These are phyloP conservation scores for Pyrenophora tritici-repentis DNA, from an alignment of 2,329 filamentous ascomycete species.

Conservation along the genomic window DNA sequence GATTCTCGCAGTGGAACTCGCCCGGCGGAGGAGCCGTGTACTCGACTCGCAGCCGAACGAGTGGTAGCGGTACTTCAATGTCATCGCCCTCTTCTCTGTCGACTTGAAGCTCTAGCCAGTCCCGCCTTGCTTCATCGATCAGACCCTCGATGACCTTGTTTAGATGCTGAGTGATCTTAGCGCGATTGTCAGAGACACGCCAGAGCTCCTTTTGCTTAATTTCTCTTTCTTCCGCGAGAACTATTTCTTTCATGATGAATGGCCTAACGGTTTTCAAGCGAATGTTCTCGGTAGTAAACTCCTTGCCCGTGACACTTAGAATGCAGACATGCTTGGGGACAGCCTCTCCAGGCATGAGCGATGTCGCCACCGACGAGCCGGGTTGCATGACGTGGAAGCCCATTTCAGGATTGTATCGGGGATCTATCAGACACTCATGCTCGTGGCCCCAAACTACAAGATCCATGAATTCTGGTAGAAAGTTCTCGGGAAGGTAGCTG, in stretches of 20 bases:
- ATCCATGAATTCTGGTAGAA: constrained; percentile 88
- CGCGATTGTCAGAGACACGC: constrained; percentile 80
- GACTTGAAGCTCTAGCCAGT: constrained; percentile 78
- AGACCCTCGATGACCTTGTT: constrained; percentile 81
- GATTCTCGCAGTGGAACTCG: constrained; percentile 89
- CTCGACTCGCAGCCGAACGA: constrained; percentile 90
- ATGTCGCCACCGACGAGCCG: constrained; percentile 94
- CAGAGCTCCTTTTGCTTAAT: constrained; percentile 78
- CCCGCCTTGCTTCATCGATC: constrained; percentile 79
- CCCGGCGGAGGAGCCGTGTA: constrained; percentile 84
- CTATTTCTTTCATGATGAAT: constrained; percentile 84
- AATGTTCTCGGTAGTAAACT: constrained; percentile 80
- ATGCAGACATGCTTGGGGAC: constrained; percentile 90
- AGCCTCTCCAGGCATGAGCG: constrained; percentile 85
- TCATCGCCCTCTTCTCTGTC: constrained; percentile 59
- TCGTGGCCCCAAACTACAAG: constrained; percentile 97
- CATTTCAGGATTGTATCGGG: constrained; percentile 79
- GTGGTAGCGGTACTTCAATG: constrained; percentile 71
- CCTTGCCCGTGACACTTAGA: constrained; percentile 78
- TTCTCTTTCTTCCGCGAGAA: constrained; percentile 73
- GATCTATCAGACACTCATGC: constrained; percentile 92
- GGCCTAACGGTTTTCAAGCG: constrained; percentile 87
- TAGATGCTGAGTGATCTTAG: constrained; percentile 76
- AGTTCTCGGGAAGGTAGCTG: constrained; percentile 91
- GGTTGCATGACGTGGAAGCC: constrained; percentile 97